phyloP scores from a whole-genome alignment of 2,329 filamentous ascomycete species.

The Epichloe bromicola region DNA sequence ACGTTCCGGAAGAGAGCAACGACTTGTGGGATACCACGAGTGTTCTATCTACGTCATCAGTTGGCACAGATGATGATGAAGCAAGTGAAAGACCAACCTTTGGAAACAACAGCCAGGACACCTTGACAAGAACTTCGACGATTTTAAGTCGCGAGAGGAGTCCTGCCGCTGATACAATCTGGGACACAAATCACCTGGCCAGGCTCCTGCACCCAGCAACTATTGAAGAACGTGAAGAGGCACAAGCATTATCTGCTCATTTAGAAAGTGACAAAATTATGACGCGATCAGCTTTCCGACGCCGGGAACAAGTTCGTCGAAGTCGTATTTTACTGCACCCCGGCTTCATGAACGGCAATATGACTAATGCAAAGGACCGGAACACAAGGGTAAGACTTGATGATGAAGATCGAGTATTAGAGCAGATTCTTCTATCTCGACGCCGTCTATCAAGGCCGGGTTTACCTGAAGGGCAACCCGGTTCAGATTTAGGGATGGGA shows the following conservation, averaged over 20 bases:
- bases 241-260: conserved; percentile 68
- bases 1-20: conserved; percentile 40
- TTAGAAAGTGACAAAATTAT: conserved; percentile 58
- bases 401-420: conserved; percentile 47
- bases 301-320: conserved; percentile 54
- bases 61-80: conserved; percentile 22
- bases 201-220: conserved; percentile 70
- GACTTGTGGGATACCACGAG: conserved; percentile 67
- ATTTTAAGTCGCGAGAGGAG: conserved; percentile 35
- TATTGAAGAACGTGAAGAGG: conserved; percentile 67
- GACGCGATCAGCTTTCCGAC: conserved; percentile 68
- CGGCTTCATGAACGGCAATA: conserved; percentile 10
- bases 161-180: conserved; percentile 45
- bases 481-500: conserved; percentile 18
- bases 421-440: conserved; percentile 45
- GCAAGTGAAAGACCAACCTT: conserved; percentile 35
- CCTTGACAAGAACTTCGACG: conserved; percentile 58
- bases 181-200: conserved; percentile 59
- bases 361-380: conserved; percentile 6
- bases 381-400: conserved; percentile 35
- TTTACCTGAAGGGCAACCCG: not conserved
- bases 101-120: conserved; percentile 44
- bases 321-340: conserved; percentile 42
- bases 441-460: conserved; percentile 19
- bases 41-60: conserved; percentile 48